Evolutionary conservation across 805 yeast species (phyloP).

Genomic region (Metschnikowia lunata): DNA sequence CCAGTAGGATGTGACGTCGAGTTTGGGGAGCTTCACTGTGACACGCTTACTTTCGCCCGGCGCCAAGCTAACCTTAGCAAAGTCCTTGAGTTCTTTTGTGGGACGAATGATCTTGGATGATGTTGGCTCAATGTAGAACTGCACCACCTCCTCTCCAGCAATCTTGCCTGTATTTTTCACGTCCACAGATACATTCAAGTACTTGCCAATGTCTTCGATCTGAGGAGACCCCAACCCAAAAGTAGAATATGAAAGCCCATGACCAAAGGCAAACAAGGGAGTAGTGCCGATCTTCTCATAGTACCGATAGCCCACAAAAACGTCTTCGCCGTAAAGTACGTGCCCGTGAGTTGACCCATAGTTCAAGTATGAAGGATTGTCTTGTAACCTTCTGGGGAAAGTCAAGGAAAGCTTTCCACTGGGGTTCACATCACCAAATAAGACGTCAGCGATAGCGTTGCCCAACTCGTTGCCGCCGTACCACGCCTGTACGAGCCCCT

Average conservation of each 20-base stretch:
- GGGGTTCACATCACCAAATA: constrained; percentile 31
- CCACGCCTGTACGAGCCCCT: constrained; percentile 31
- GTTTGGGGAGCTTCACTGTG: constrained; percentile 17
- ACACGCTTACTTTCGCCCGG: constrained; percentile 17
- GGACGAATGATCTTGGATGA: constrained; percentile 21
- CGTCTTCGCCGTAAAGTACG: constrained; percentile 32
- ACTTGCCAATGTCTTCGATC: constrained; percentile 16
- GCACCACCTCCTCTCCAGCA: constrained; percentile 28
- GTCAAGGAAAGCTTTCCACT: constrained; percentile 26
- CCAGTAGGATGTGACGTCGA: constrained; percentile 28
- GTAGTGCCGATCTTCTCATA: constrained; percentile 25
- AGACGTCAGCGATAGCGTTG: constrained; percentile 29
- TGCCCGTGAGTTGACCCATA: constrained; percentile 28
- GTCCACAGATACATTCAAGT: constrained; percentile 15
- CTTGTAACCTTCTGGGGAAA: constrained; percentile 21
- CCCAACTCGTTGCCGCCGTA: constrained; percentile 35
- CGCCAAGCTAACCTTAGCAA: constrained; percentile 23
- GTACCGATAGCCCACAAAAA: constrained; percentile 29
- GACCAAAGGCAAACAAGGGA: constrained; percentile 33
- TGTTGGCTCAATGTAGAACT: constrained; percentile 22
- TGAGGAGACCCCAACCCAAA: constrained; percentile 17
- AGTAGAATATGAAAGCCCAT: constrained; percentile 29
- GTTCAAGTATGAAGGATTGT: constrained; percentile 30
- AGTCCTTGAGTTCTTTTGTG: constrained; percentile 28
- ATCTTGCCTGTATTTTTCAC: constrained; percentile 23